Base-by-base conservation (phyloP, 2,329 filamentous ascomycete genomes). In the Beauveria caledonica region DNA sequence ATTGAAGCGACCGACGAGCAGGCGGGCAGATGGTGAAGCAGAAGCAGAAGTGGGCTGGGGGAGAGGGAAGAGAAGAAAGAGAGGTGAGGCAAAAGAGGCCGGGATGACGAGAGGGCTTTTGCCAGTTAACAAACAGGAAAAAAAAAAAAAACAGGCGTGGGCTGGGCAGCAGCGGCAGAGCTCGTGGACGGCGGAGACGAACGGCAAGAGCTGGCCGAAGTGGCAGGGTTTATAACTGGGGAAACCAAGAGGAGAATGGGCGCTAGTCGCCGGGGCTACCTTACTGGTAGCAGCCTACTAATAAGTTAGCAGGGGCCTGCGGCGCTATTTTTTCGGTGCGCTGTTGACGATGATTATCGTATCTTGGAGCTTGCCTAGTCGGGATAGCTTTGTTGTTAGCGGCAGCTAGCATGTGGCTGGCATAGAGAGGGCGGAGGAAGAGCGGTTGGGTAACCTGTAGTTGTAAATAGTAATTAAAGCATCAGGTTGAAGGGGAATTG, bases 161-260 rank as follows among this genome's bases (percentile, higher is more conserved):
- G 45, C 29, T 53, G 58, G 49, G 50, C 40, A 48, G 58, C 57
- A 17, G 56, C 23, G 46, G 48, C 15, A 40, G 49, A 58, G 46
- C 56, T 58, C 54, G 33, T 36, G 33, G 33, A 13, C 33, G 11
- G 33, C 33, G 29, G 50, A 15, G 23, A 8, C 13, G 45, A 45
- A 58, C 56, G 56, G 56, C 56, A 58, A 51, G 56, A 58, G 56
- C 56, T 58, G 56, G 56, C 56, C 56, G 56, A 58, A 48, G 36
- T 15, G 46, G 46, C 46, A 58, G 46, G 56, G 46, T 42, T 44
- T 58, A 57, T 51, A 42, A 58, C 36, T 58, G 56, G 56, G n/a
- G 56, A 51, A 51, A 36, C 45, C 56, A 23, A 50, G 46, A 44
- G 33, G 45, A 50, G 55, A 49, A 58, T 39, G 21, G 55, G 46